Evolutionary conservation across 2,329 filamentous ascomycete species (phyloP).

Genomic region (Periconia sp.): DNA sequence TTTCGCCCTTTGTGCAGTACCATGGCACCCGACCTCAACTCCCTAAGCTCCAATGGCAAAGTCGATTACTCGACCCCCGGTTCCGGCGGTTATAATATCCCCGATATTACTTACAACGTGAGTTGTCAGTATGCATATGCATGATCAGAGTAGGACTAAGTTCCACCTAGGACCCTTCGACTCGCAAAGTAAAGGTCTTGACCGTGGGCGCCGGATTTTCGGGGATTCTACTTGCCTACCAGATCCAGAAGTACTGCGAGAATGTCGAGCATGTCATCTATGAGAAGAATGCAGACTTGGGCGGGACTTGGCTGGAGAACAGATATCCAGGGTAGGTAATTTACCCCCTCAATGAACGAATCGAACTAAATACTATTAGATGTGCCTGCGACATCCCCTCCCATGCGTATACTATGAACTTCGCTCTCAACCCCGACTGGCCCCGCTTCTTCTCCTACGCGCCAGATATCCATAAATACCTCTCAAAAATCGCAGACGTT

Average conservation of each 20-base stretch:
- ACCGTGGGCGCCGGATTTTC: slow-evolving; percentile 57
- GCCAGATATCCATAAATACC: slow-evolving; percentile 56
- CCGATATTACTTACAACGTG: slow-evolving; percentile 46
- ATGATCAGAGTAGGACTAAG: too few relatives aligned
- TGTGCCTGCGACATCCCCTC: slow-evolving; percentile 55
- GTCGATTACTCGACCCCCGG: slow-evolving; percentile 54
- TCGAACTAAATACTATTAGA: slow-evolving; percentile 19
- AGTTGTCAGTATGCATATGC: slow-evolving; percentile 6
- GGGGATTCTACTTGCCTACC: slow-evolving; percentile 55
- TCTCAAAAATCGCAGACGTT: slow-evolving; percentile 55
- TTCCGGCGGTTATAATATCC: slow-evolving; percentile 49
- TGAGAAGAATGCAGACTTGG: slow-evolving; percentile 54
- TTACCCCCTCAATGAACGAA: background rate
- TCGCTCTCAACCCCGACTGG: slow-evolving; percentile 56
- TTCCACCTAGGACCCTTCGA: too few relatives aligned
- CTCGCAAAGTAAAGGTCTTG: slow-evolving; percentile 52
- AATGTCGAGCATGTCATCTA: slow-evolving; percentile 57
- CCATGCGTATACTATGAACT: slow-evolving; percentile 54
- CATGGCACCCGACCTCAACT: slow-evolving; percentile 54
- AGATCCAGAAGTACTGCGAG: slow-evolving; percentile 51
- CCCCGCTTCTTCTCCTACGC: slow-evolving; percentile 55
- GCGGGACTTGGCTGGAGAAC: slow-evolving; percentile 56
- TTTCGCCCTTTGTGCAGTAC: too few relatives aligned
- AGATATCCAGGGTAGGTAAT: slow-evolving; percentile 36
- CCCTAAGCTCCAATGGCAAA: slow-evolving; percentile 37